Percentiles rank a stretch among this genome's conserved stretches.
Evolutionary conservation across 768 basidiomycete genomes (phyloP).

Genomic region (Tubosaeta brunneosetosa): DNA sequence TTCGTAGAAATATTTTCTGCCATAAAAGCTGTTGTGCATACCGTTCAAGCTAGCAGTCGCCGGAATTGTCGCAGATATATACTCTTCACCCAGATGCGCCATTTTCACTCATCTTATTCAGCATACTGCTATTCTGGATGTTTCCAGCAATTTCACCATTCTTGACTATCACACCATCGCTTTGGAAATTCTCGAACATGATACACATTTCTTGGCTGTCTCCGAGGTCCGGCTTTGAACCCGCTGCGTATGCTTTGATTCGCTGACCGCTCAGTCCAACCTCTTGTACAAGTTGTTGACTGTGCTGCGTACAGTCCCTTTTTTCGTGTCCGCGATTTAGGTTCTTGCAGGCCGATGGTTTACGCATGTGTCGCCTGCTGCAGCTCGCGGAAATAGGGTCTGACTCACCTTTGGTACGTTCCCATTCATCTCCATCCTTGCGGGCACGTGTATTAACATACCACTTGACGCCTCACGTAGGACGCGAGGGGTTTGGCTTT

Average conservation of each 20-base stretch:
- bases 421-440: background rate
- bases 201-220: too few relatives aligned
- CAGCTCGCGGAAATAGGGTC: background rate
- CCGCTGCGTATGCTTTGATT: too few relatives aligned
- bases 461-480: background rate
- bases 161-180: too few relatives aligned
- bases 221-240: too few relatives aligned
- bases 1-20: background rate
- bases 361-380: background rate
- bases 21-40: background rate
- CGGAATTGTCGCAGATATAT: background rate
- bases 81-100: background rate
- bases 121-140: background rate
- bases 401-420: background rate
- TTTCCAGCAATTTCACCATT: background rate
- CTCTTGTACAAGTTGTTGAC: background rate
- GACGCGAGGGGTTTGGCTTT: background rate
- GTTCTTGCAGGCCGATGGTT: background rate
- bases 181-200: background rate
- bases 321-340: background rate
- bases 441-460: background rate
- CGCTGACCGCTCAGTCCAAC: background rate
- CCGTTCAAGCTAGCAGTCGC: too few relatives aligned
- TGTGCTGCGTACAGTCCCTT: background rate
- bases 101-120: background rate